phyloP scores from a whole-genome alignment of 2,329 filamentous ascomycete genomes.

The Triangularia verruculosa region DNA sequence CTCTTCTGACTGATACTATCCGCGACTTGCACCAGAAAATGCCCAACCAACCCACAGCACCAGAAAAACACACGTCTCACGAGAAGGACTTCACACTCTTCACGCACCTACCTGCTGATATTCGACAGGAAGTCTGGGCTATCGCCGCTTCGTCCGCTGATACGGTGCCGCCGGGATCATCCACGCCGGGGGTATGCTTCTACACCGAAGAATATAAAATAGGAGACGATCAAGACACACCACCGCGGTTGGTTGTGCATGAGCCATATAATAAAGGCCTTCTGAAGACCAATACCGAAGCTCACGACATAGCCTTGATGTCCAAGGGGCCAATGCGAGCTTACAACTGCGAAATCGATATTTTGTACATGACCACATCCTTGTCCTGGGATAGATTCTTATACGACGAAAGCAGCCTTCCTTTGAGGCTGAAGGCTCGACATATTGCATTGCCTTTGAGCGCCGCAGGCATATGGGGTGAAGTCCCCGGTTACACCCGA shows the following conservation, averaged over 20 bases:
- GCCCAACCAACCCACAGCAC: too few species aligned
- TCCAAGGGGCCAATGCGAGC: not conserved
- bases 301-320: conserved; percentile 6
- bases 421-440: too few species aligned
- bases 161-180: not conserved
- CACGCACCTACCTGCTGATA: not conserved
- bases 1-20: too few species aligned
- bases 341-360: conserved; percentile 7
- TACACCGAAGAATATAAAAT: not conserved
- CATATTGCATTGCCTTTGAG: conserved; percentile 1
- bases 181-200: not conserved
- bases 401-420: not conserved
- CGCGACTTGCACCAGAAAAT: too few species aligned
- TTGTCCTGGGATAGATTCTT: not conserved
- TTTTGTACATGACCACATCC: conserved; percentile 1
- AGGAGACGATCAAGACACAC: not conserved
- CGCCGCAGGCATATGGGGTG: not conserved
- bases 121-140: not conserved
- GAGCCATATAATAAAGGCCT: not conserved
- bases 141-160: not conserved
- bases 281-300: conserved; percentile 9
- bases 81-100: not conserved
- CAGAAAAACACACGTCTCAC: not conserved
- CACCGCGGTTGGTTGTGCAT: not conserved
- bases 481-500: not conserved